Conservation (phyloP, 805 yeast genomes). For the Kluyveromyces starmeri region DNA sequence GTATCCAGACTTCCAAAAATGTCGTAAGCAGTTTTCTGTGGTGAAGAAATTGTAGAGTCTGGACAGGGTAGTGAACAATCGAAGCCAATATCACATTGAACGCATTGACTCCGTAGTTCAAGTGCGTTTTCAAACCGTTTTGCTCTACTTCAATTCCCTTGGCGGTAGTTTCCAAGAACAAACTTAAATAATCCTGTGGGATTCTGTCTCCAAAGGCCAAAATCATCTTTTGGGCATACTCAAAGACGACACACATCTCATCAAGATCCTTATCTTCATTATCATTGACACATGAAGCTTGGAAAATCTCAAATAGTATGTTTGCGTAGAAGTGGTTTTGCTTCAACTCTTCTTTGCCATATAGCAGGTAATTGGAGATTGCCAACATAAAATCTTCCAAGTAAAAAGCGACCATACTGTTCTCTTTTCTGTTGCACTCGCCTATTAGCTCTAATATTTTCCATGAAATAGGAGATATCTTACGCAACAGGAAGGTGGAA, state of each 20-base stretch:
- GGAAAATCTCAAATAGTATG: constrained; percentile 44
- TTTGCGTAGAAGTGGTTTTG: constrained; percentile 38
- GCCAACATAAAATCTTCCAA: constrained; percentile 70
- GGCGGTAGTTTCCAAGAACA: constrained; percentile 37
- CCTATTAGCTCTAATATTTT: constrained; percentile 46
- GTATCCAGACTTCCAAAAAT: constrained; percentile 41
- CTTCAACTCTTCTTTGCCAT: constrained; percentile 43
- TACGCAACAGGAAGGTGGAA: constrained; percentile 50
- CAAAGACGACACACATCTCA: constrained; percentile 52
- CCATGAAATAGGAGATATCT: constrained; percentile 70
- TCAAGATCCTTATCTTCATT: constrained; percentile 42
- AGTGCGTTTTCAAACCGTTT: constrained; percentile 17
- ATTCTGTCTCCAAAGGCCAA: constrained; percentile 42
- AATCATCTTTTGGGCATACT: constrained; percentile 54
- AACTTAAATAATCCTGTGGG: constrained; percentile 38
- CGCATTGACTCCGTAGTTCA: constrained; percentile 27
- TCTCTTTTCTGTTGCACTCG: constrained; percentile 25
- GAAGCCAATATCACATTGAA: constrained; percentile 55
- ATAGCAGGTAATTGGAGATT: constrained; percentile 63
- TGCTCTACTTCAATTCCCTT: constrained; percentile 24
- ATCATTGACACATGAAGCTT: constrained; percentile 26
- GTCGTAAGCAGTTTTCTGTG: constrained; percentile 35
- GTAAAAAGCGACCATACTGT: constrained; percentile 51
- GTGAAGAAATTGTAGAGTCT: constrained; percentile 43
- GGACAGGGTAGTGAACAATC: constrained; percentile 49